Conservation (phyloP, 139 green algal species). For the Pseudopediastrum boryanum region DNA sequence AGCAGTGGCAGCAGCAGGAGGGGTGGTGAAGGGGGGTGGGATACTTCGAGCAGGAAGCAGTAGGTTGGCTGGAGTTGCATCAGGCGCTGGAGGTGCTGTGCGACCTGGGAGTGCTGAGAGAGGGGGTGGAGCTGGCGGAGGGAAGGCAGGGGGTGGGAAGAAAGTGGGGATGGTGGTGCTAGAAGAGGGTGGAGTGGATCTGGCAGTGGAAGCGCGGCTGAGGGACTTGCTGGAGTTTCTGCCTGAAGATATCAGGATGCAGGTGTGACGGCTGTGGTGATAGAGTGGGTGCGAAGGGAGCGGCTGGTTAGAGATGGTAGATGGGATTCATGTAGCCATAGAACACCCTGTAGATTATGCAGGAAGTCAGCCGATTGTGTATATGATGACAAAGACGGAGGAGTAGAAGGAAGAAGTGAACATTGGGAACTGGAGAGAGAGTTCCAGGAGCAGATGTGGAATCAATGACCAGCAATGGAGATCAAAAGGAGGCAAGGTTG, state of each 20-base stretch:
- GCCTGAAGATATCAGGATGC: background rate
- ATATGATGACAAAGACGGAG: too few relatives aligned
- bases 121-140: background rate
- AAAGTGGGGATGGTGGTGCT: conserved; percentile 19
- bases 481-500: too few relatives aligned
- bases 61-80: background rate
- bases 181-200: conserved; percentile 17
- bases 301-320: background rate
- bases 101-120: conserved; percentile 19
- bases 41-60: too few relatives aligned
- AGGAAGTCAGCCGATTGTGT: too few relatives aligned
- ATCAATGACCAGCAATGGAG: too few relatives aligned
- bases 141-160: background rate
- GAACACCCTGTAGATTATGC: too few relatives aligned
- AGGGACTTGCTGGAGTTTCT: background rate
- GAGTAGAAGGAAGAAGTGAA: too few relatives aligned
- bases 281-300: background rate
- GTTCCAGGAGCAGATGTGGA: too few relatives aligned
- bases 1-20: conserved; percentile 9
- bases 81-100: background rate
- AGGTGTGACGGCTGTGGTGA: conserved; percentile 1
- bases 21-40: background rate
- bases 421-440: too few relatives aligned
- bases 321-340: background rate
- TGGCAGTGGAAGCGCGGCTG: conserved; percentile 8